Evolutionary conservation across 1,139 yeast species (phyloP), one percentile per base, ranked within the genome.

Genomic region (Zygoascus sp.): DNA sequence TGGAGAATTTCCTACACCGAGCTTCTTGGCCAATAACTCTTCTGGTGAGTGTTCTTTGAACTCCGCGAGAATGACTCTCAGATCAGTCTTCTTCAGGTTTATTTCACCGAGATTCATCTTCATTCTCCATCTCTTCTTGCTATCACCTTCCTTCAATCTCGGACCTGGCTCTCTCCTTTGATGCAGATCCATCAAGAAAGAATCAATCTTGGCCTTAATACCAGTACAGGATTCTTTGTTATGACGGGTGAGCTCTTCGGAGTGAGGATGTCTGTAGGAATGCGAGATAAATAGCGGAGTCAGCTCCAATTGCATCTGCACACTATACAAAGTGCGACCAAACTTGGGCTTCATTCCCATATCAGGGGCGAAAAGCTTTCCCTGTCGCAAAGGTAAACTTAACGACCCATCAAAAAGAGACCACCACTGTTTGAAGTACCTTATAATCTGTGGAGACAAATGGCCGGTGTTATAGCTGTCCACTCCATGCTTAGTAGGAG

Each of bases 381-480:
- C 97, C 37, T 76, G 74, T 50, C 88, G 75, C 3, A 87, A 75
- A 0, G 97, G 96, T 32, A 87, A 69, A 4, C 95, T 81, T 25
- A 83, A 69, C 27, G 77, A 76, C 40, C 86, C 79, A 21, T 83
- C 79, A 58, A 92, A 80, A 46, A 83, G 74, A 43, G 73, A 67
- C 96, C 96, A 89, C 97, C 97, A 92, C 35, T 69, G 66, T 58
- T 77, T 79, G 68, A 90, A 90, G 56, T 84, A 84, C 10, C 68
- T 66, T 53, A 88, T 70, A 0, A 83, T 74, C 34, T 73, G 66
- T 0, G 97, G 96, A 0, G 95, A 75, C 37, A 90, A 66, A 62
- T 89, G 94, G 13, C 83, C 77, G 1, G 89, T 75, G 64, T 89
- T 90, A 57, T 77, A 79, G 61, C 70, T 32, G 60, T 64, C 55